Conservation (phyloP, 1,139 yeast species). For the Lodderomyces margitis region DNA sequence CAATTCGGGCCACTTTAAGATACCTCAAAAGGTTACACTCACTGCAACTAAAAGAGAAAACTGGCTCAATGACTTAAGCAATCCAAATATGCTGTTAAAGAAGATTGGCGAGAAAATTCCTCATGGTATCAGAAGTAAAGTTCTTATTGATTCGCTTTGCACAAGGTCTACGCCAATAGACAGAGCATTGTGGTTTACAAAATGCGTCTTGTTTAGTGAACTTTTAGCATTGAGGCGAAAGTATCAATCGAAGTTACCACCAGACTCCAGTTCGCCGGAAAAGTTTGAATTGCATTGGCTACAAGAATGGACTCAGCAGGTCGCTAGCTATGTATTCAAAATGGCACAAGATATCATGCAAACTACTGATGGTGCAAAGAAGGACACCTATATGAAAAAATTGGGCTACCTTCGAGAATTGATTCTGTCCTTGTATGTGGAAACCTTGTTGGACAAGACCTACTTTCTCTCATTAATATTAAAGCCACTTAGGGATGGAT, state of each 20-base stretch:
- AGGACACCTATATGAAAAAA: slow-evolving; percentile 48
- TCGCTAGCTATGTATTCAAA: slow-evolving; percentile 57
- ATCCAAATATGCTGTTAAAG: slow-evolving; percentile 61
- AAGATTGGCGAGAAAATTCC: slow-evolving; percentile 81
- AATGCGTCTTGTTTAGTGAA: slow-evolving; percentile 84
- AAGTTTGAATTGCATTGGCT: slow-evolving; percentile 61
- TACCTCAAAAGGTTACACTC: slow-evolving; percentile 84
- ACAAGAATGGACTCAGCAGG: slow-evolving; percentile 86
- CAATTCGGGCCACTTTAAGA: slow-evolving; percentile 57
- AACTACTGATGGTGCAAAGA: slow-evolving; percentile 28
- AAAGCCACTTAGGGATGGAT: slow-evolving; percentile 51
- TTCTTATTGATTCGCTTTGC: slow-evolving; percentile 70
- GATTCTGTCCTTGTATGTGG: slow-evolving; percentile 63
- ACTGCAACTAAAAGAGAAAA: slow-evolving; percentile 82
- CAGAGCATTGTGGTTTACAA: slow-evolving; percentile 86
- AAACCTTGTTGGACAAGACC: slow-evolving; percentile 61
- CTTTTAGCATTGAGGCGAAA: slow-evolving; percentile 65
- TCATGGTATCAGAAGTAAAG: slow-evolving; percentile 78
- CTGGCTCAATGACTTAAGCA: slow-evolving; percentile 81
- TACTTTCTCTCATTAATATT: slow-evolving; percentile 64
- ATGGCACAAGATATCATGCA: slow-evolving; percentile 40
- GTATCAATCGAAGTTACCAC: slow-evolving; percentile 13
- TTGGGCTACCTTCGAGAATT: slow-evolving; percentile 61
- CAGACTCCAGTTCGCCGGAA: slow-evolving; percentile 18
- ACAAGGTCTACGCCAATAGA: slow-evolving; percentile 64